Evolutionary conservation across 345 rosid genomes (phyloP).

Genomic region (Raphanus raphanistrum): DNA sequence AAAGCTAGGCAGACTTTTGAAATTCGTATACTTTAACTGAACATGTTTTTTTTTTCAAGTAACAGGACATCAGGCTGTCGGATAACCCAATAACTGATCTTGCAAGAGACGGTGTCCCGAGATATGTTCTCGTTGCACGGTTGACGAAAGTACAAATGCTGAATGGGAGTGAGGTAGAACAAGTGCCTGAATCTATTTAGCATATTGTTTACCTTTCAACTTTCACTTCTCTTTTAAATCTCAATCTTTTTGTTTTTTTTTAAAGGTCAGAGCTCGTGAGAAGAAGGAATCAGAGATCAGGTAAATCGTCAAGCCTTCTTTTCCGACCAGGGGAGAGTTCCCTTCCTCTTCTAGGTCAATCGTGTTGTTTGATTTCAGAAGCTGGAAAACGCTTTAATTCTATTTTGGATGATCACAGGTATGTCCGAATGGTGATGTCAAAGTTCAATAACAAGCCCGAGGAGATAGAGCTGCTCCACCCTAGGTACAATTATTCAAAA

Average conservation of each 20-base stretch:
- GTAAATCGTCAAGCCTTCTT: slow-evolving; percentile 38
- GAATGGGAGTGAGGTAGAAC: slow-evolving; percentile 94
- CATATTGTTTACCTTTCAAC: slow-evolving; percentile 13
- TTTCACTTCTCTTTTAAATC: slow-evolving; percentile 15
- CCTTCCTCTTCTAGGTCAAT: not conserved
- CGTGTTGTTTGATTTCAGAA: slow-evolving; percentile 13
- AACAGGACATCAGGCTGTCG: slow-evolving; percentile 87
- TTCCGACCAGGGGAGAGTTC: no score
- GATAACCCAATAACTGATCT: slow-evolving; percentile 82
- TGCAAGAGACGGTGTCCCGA: slow-evolving; percentile 71
- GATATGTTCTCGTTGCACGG: slow-evolving; percentile 79
- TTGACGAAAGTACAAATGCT: slow-evolving; percentile 72
- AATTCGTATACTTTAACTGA: slow-evolving; percentile 7
- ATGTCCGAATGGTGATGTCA: slow-evolving; percentile 78
- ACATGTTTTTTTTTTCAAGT: slow-evolving; percentile 4
- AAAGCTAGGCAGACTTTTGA: not conserved
- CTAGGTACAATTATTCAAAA: slow-evolving; percentile 53
- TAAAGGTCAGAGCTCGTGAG: slow-evolving; percentile 83
- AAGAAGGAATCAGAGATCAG: slow-evolving; percentile 97
- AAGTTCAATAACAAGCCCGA: slow-evolving; percentile 49
- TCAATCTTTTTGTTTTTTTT: slow-evolving; percentile 18
- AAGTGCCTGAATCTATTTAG: slow-evolving; percentile 7
- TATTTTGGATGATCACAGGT: slow-evolving; percentile 47
- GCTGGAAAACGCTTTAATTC: no score
- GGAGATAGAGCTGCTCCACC: slow-evolving; percentile 63